Conservation (phyloP, 2,329 filamentous ascomycete species). For the Botrytis cinerea region DNA sequence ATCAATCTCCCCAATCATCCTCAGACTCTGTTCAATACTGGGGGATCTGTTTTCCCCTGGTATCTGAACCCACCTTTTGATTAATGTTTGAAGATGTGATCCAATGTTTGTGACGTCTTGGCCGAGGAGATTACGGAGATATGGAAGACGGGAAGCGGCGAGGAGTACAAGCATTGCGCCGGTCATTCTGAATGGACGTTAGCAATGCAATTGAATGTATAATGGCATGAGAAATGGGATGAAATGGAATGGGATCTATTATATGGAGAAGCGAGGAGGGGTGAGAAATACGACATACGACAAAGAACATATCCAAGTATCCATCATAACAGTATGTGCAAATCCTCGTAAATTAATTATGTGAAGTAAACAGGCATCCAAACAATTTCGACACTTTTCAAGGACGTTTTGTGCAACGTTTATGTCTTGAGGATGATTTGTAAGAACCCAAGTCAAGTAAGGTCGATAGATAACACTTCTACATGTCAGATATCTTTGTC, state of each 20-base stretch:
- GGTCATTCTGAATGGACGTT: slow-evolving; percentile 46
- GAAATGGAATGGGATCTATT: neutral
- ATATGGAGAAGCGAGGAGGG: neutral
- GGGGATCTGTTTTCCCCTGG: slow-evolving; percentile 46
- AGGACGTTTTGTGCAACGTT: slow-evolving; percentile 38
- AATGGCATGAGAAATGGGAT: neutral
- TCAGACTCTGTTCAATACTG: slow-evolving; percentile 50
- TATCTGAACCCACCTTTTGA: slow-evolving; percentile 48
- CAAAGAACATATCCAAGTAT: slow-evolving; percentile 57
- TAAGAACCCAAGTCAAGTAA: slow-evolving; percentile 51
- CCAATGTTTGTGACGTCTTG: slow-evolving; percentile 46
- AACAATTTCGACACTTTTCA: slow-evolving; percentile 48
- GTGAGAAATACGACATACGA: slow-evolving; percentile 51
- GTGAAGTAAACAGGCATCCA: slow-evolving; percentile 52
- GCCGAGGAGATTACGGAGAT: slow-evolving; percentile 45
- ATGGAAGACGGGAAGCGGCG: slow-evolving; percentile 47
- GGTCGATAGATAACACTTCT: slow-evolving; percentile 55
- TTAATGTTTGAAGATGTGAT: slow-evolving; percentile 45
- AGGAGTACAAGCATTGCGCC: slow-evolving; percentile 52
- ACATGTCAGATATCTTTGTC: slow-evolving; percentile 54
- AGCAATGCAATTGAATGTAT: neutral
- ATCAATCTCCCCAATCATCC: slow-evolving; percentile 49
- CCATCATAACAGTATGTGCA: slow-evolving; percentile 53
- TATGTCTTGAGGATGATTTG: slow-evolving; percentile 25
- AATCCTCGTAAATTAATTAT: slow-evolving; percentile 52